phyloP scores from a whole-genome alignment of 306 rosid genomes.

The Vigna mungo region DNA sequence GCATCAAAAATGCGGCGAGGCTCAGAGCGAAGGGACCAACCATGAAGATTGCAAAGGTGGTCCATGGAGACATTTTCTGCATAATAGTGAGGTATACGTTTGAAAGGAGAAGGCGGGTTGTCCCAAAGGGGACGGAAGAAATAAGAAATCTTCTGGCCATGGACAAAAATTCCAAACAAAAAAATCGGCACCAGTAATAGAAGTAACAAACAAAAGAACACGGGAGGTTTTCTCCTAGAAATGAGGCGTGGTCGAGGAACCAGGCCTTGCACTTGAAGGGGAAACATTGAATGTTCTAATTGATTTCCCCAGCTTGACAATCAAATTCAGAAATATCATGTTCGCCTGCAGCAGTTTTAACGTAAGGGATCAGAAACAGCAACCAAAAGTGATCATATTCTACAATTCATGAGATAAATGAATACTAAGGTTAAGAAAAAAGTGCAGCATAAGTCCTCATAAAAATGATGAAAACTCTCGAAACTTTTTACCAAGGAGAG shows the following conservation, averaged over 20 bases:
- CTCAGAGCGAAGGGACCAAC: constrained; percentile 73
- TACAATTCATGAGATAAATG: neutral
- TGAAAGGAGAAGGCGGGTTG: constrained; percentile 71
- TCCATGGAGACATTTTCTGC: constrained; percentile 87
- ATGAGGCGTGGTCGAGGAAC: constrained; percentile 51
- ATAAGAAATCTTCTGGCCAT: constrained; percentile 66
- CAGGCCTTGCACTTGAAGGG: constrained; percentile 53
- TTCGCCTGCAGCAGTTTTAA: constrained; percentile 56
- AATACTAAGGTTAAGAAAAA: constrained; percentile 14
- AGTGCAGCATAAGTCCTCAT: constrained; percentile 11
- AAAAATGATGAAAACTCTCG: constrained; percentile 19
- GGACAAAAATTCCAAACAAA: constrained; percentile 53
- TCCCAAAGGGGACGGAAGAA: constrained; percentile 97
- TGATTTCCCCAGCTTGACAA: constrained; percentile 47
- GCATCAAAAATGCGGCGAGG: constrained; percentile 82
- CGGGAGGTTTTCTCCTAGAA: constrained; percentile 52
- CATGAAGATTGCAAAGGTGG: constrained; percentile 85
- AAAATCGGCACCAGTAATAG: constrained; percentile 56
- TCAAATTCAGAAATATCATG: constrained; percentile 44
- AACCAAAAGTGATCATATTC: constrained; percentile 9
- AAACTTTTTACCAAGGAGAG: neutral
- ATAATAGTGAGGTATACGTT: constrained; percentile 73
- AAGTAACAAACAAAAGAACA: constrained; percentile 51
- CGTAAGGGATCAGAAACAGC: constrained; percentile 36
- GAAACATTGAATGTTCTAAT: constrained; percentile 27